Evolutionary conservation across 257 asterid genomes (phyloP), one percentile per base, ranked within the genome.

Genomic region (Capsicum pubescens): DNA sequence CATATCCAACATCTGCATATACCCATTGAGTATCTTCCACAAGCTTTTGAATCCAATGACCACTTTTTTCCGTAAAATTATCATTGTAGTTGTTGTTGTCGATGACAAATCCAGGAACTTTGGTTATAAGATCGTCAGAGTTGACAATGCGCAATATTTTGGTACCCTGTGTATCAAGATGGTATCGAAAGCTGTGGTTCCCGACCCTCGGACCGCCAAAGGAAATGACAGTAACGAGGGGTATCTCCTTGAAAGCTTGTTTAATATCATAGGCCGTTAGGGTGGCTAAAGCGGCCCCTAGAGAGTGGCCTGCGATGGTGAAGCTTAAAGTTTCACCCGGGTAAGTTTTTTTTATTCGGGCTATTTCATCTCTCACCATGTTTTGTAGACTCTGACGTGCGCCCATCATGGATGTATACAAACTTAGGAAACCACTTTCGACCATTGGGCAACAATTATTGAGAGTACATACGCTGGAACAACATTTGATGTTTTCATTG

Each of bases 171-270:
- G 85, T 85, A 72, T 96, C 99, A 59, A 96, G 86, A 70, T 82
- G 86, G 63, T 86, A 60, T 56, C 99, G 63, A 87, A 95, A 95
- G 83, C 93, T 92, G 80, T 87, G 87, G 90, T 96, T 92, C 3
- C 99, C 99, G 8, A 96, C 99, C 3, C 98, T 87, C 0, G 99
- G 99, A 15, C 99, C 98, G 0, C 98, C 99, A 84, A 96, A 94
- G 0, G 99, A 96, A 42, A 96, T 86, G 15, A 96, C 99, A 3
- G 99, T 90, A 11, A 96, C 99, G 8, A 88, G 74, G 4, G 91
- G 94, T 19, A 92, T 84, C 67, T 86, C 74, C 1, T 61, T 48
- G 84, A 96, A 92, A 1, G 91, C 88, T 32, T 87, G 85, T 15
- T 92, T 96, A 44, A 96, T 89, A 84, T 96, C 99, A 58, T 90